Base-by-base conservation (phyloP, 1,139 yeast species). In the Magnusiomyces sp. region DNA sequence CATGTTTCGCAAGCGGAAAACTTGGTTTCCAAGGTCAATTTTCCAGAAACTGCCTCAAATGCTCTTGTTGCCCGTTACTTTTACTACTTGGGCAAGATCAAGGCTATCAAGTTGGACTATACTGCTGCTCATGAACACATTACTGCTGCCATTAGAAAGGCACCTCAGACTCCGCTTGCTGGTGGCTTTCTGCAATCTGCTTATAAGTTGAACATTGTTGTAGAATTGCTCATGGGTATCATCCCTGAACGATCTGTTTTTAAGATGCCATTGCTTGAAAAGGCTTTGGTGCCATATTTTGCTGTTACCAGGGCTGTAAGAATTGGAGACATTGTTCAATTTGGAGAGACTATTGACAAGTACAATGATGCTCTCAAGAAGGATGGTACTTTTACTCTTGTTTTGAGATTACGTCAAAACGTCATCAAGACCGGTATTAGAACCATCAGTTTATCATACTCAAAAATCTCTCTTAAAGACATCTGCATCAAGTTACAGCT, bases 401-500 rank as follows among this genome's bases (percentile, higher is more conserved):
- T 94, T 47, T 76, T 88, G 47, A 80, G 98, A 64, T 76, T 94
- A 61, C 85, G 97, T 66, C 96, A 95, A 64, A 94, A 92, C 66
- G 99, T 94, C 56, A 92, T 94, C 68, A 94, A 92, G 71, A 90
- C 99, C 0, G 99, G 98, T 62, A 89, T 94, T 55, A 79, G 98
- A 68, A 86, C 88, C 61, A 88, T 94, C 62, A 87, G 96, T 14
- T 74, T 94, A 61, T 81, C 97, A 2, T 94, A 94, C 71, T 86
- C 95, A 51, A 84, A 81, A 65, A 92, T 94, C 54, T 86, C 97
- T 2, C 76, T 94, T 62, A 86, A 85, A 69, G 98, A 94, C 64
- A 79, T 80, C 48, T 94, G 98, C 69, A 78, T 92, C 62, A 87
- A 92, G 64, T 77, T 94, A 62, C 92, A 86, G 59, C 77, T 94